These are phyloP conservation scores for Acrocalymma vagum DNA, from an alignment of 2,329 filamentous ascomycete species.

Conservation along the genomic window DNA sequence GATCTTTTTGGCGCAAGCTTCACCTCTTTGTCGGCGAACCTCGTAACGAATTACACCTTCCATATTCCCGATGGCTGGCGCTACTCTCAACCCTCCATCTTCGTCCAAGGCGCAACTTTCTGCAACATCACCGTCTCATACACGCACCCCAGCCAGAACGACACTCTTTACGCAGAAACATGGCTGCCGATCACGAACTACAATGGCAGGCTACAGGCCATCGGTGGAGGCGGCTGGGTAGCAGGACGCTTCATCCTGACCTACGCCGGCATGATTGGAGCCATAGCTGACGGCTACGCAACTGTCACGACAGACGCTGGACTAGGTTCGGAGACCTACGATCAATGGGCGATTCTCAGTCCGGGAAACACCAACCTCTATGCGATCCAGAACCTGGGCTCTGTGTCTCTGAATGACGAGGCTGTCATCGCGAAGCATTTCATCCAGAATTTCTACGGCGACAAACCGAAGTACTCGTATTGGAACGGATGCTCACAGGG, in stretches of 20 bases:
- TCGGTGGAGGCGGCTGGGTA: no score
- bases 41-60: neutral
- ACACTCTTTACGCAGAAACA: conserved; percentile 40
- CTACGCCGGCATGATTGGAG: conserved; percentile 17
- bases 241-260: conserved; percentile 30
- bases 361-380: conserved; percentile 32
- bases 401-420: conserved; percentile 39
- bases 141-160: conserved; percentile 46
- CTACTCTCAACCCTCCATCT: neutral
- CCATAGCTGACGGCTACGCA: conserved; percentile 26
- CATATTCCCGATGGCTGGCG: conserved; percentile 1
- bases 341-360: conserved; percentile 24
- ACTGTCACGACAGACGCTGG: conserved; percentile 23
- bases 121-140: conserved; percentile 50
- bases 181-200: conserved; percentile 40
- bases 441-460: conserved; percentile 29
- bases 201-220: conserved; percentile 27
- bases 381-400: conserved; percentile 37
- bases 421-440: conserved; percentile 28
- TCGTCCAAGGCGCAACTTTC: conserved; percentile 18
- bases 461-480: conserved; percentile 29
- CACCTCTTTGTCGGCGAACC: neutral
- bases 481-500: conserved; percentile 36
- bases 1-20: conserved; percentile 1
- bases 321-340: neutral